Percentiles rank a stretch among this genome's conserved stretches.
These are phyloP conservation scores for Casuarina cunninghamiana DNA, from an alignment of 306 rosid genomes.

Conservation along the genomic window DNA sequence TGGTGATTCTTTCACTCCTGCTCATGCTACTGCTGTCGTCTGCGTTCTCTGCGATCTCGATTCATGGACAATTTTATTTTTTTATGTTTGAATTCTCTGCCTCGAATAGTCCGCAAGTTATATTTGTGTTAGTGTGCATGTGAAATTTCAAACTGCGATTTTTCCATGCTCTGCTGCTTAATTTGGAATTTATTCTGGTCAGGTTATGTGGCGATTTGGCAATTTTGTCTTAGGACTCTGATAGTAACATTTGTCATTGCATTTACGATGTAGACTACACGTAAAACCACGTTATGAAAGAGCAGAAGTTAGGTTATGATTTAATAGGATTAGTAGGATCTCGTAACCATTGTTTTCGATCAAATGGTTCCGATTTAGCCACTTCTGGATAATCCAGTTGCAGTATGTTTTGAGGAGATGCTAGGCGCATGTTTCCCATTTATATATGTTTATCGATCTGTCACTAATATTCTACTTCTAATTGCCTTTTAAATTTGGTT, in stretches of 20 bases:
- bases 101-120: neutral
- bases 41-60: neutral
- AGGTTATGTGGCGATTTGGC: neutral
- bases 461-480: neutral
- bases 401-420: neutral
- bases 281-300: neutral
- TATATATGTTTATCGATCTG: constrained; percentile 15
- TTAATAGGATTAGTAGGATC: neutral
- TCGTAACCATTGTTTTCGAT: too few relatives aligned
- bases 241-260: neutral
- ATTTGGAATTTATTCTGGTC: neutral
- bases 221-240: neutral
- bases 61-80: neutral
- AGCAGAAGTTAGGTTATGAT: neutral
- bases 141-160: neutral
- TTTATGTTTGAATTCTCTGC: neutral
- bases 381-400: neutral
- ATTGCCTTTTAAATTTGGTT: constrained; percentile 22
- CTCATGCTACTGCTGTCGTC: neutral
- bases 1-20: constrained; percentile 37
- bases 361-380: neutral
- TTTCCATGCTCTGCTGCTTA: neutral
- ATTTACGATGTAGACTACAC: neutral
- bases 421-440: neutral
- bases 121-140: neutral